A percentile compares a stretch with the other conserved stretches of the same genome.
These are phyloP conservation scores for Penicillium brasilianum DNA, from an alignment of 2,329 filamentous ascomycete species.

Conservation along the genomic window DNA sequence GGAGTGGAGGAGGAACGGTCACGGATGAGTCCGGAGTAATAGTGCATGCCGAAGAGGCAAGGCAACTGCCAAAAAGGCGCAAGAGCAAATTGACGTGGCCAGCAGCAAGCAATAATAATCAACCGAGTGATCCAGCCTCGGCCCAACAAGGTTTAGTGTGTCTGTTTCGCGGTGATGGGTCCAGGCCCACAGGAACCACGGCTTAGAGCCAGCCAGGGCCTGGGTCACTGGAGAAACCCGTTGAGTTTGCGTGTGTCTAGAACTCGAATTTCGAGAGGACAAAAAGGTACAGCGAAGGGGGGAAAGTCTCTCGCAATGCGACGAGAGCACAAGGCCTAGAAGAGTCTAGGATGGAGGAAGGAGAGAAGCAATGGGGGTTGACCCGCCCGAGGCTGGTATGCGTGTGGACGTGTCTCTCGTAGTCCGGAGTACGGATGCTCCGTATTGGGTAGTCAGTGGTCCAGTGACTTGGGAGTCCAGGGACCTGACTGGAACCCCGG, in stretches of 20 bases:
- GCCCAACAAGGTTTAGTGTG: constrained; percentile 5
- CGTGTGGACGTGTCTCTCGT: background rate
- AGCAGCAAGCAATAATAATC: background rate
- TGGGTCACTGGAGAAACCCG: constrained; percentile 7
- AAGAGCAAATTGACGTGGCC: background rate
- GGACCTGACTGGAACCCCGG: constrained; percentile 9
- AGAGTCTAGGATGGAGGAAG: background rate
- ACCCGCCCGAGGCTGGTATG: constrained; percentile 9
- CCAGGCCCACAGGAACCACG: constrained; percentile 16
- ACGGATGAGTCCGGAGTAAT: constrained; percentile 2
- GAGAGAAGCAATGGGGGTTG: background rate
- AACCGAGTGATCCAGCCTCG: background rate
- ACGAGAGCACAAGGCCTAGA: background rate
- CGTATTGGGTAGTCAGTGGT: background rate
- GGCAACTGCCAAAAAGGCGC: constrained; percentile 1
- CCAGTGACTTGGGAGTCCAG: background rate
- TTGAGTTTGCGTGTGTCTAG: constrained; percentile 1
- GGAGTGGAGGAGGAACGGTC: background rate
- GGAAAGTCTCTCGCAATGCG: background rate
- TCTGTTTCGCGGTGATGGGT: constrained; percentile 9
- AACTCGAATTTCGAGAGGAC: background rate
- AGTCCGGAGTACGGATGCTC: background rate
- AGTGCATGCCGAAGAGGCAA: background rate
- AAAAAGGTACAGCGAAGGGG: background rate
- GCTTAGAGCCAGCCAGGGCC: constrained; percentile 3